Conservation (phyloP, 164 flowering plant genomes). For the Annona cherimola region DNA sequence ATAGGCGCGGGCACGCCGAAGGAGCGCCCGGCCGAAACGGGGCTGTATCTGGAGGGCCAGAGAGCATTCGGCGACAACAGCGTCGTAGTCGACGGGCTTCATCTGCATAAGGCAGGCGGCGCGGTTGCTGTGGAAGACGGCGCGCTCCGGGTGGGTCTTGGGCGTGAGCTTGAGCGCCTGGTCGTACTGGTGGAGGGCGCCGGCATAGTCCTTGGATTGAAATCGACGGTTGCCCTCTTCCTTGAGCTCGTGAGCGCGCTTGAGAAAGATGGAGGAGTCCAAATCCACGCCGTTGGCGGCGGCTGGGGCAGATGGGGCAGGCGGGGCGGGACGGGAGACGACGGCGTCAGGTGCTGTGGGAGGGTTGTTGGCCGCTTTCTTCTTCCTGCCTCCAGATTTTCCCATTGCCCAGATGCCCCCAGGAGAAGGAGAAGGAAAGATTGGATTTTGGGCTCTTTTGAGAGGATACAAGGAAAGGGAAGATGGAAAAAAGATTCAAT, state of each 20-base stretch:
- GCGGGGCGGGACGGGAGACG: background rate
- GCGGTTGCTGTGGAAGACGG: constrained; percentile 89
- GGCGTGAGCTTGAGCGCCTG: constrained; percentile 79
- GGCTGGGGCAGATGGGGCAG: constrained; percentile 16
- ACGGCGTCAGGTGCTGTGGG: background rate
- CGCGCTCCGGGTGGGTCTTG: constrained; percentile 81
- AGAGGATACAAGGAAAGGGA: background rate
- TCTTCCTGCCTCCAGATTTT: constrained; percentile 73
- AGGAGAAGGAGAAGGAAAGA: background rate
- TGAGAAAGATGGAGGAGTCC: constrained; percentile 68
- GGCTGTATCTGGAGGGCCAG: constrained; percentile 88
- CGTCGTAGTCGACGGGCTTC: constrained; percentile 83
- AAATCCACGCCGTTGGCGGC: constrained; percentile 55
- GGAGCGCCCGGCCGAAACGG: constrained; percentile 64
- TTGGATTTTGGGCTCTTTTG: background rate
- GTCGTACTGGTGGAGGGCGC: constrained; percentile 86
- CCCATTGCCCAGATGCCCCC: constrained; percentile 43
- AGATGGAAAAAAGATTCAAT: background rate
- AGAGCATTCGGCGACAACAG: constrained; percentile 79
- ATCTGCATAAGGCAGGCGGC: constrained; percentile 99
- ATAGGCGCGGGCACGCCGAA: constrained; percentile 79
- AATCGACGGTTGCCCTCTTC: constrained; percentile 93
- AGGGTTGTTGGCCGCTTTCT: constrained; percentile 43
- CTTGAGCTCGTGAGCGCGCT: constrained; percentile 87
- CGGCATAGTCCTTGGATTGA: constrained; percentile 71